Percentiles rank a stretch among this genome's conserved stretches.
These are phyloP conservation scores for Herpotrichia juniperi DNA, from an alignment of 2,329 filamentous ascomycete genomes.

Conservation along the genomic window DNA sequence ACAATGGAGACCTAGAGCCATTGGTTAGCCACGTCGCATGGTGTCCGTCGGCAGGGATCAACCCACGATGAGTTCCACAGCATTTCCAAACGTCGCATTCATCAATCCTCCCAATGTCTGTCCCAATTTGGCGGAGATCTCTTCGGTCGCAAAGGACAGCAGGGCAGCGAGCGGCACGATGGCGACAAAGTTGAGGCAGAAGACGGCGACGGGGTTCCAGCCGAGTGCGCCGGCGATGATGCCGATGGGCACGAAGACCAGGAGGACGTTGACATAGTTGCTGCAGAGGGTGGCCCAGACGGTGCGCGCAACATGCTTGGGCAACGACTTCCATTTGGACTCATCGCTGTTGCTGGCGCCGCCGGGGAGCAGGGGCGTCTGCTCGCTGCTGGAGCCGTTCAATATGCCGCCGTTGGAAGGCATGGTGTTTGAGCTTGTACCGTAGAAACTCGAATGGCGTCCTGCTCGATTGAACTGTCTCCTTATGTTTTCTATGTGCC, in stretches of 20 bases:
- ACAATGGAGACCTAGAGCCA: slow-evolving; percentile 80
- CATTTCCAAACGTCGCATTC: slow-evolving; percentile 81
- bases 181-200: slow-evolving; percentile 80
- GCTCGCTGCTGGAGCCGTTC: neutral
- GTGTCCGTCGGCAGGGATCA: slow-evolving; percentile 1
- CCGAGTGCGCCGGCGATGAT: slow-evolving; percentile 68
- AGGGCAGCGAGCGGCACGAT: slow-evolving; percentile 78
- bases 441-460: slow-evolving; percentile 25
- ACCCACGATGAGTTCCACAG: slow-evolving; percentile 75
- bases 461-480: slow-evolving; percentile 38
- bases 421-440: slow-evolving; percentile 21
- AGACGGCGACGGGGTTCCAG: slow-evolving; percentile 72
- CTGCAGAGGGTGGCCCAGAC: slow-evolving; percentile 53
- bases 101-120: slow-evolving; percentile 75
- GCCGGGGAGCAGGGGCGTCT: slow-evolving; percentile 4
- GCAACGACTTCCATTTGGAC: slow-evolving; percentile 31
- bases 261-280: slow-evolving; percentile 70
- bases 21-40: slow-evolving; percentile 15
- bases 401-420: slow-evolving; percentile 29
- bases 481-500: slow-evolving; percentile 40
- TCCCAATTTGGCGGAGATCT: slow-evolving; percentile 73
- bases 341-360: slow-evolving; percentile 20
- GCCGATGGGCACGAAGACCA: slow-evolving; percentile 76
- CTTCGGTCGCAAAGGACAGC: slow-evolving; percentile 78
- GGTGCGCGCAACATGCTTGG: slow-evolving; percentile 40